Evolutionary conservation across 2,329 filamentous ascomycete species (phyloP), one percentile per base, ranked within the genome.

Genomic region (Cercospora sojina): DNA sequence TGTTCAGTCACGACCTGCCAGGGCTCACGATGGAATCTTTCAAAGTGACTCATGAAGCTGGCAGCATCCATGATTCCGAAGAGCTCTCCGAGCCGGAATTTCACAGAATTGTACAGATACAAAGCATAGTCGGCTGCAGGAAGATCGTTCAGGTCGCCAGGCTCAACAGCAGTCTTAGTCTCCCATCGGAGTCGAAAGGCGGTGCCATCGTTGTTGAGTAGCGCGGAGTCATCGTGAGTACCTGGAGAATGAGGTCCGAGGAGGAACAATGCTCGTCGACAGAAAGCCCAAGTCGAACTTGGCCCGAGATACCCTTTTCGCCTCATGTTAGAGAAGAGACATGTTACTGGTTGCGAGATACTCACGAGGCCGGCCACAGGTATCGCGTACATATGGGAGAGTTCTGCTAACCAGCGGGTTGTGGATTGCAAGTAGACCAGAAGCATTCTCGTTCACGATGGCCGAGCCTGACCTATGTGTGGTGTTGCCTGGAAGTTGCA

Each of bases 271-370:
- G 60, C 79, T 18, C 82, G 80, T 7, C 84, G 77, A 27, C 80
- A 80, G 59, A 86, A 86, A 0, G 84, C 83, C 85, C 85, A 86
- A 56, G 85, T 86, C 1, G 85, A 86, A 0, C 84, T 86, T 1
- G 83, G 83, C 1, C 84, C 84, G 8, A 86, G 77, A 65, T 85
- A 86, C 63, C 80, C 83, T 85, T 20, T 12, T 10, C 31, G 49
- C 27, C 25, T 25, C 35, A 43, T 20, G 41, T 65, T 27, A 32
- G 43, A 18, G 62, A 64, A 32, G 64, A 23, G 31, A 10, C 18
- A 23, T 16, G 18, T 8, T 25, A 13, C 20, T 41, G 20, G 5
- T 13, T 7, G 12, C 16, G 12, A 1, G 3, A 23, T 13, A 77
- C 81, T 70, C 70, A 83, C 82, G 53, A 58, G 62, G 62, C 5